These are phyloP conservation scores for Scenedesmus sp. DNA, from an alignment of 163 green algal genomes.

Conservation along the genomic window DNA sequence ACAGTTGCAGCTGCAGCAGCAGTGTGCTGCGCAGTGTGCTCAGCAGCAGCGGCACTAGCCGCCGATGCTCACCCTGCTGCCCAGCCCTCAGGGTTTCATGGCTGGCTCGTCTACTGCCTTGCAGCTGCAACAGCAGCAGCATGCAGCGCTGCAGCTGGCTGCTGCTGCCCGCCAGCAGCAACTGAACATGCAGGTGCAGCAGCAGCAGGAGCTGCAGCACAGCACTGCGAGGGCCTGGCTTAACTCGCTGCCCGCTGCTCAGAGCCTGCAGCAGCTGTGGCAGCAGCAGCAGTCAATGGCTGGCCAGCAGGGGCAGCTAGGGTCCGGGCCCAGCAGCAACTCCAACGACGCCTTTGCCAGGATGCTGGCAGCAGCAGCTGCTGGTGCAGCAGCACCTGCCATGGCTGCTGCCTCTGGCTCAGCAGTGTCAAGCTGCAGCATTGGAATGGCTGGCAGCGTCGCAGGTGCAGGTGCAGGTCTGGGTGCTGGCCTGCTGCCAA, in stretches of 20 bases:
- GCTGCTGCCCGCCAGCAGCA: constrained; percentile 1
- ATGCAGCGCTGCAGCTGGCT: background rate
- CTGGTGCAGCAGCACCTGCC: background rate
- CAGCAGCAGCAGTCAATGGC: background rate
- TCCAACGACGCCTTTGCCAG: background rate
- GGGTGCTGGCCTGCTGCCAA: background rate
- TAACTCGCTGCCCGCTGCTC: background rate
- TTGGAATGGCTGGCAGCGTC: background rate
- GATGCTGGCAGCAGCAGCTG: background rate
- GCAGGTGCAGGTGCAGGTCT: background rate
- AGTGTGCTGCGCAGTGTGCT: background rate
- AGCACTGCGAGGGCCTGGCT: background rate
- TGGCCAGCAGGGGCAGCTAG: background rate
- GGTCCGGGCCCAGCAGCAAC: background rate
- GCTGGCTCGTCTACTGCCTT: background rate
- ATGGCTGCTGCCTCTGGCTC: background rate
- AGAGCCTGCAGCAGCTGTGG: background rate
- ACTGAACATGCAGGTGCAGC: background rate
- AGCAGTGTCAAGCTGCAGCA: background rate
- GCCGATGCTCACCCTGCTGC: background rate
- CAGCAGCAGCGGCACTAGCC: background rate
- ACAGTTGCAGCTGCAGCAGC: background rate
- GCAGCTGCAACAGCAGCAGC: constrained; percentile 1
- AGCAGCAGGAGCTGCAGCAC: constrained; percentile 19
- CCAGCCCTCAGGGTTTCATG: background rate